phyloP scores from a whole-genome alignment of 768 basidiomycete species.

The Pulveroboletus sp. region DNA sequence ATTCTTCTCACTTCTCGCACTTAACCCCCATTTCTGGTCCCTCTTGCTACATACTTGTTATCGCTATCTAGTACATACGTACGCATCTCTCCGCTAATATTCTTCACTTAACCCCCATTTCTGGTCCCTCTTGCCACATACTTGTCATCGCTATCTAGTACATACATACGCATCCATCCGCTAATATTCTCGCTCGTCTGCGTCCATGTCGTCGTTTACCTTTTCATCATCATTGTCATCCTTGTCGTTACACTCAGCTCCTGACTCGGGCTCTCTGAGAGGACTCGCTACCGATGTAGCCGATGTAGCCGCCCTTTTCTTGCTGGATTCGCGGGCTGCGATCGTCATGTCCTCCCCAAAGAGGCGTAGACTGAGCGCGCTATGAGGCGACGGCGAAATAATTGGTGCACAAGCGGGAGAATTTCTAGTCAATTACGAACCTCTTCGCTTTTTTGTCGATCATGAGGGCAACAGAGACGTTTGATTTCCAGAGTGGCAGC shows the following conservation, averaged over 20 bases:
- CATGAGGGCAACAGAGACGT: conserved; percentile 83
- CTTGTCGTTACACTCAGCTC: conserved; percentile 1
- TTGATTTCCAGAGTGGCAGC: conserved; percentile 96
- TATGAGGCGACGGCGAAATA: conserved; percentile 36
- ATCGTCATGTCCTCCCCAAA: conserved; percentile 76
- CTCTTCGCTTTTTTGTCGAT: conserved; percentile 96
- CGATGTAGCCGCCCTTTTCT: conserved; percentile 5
- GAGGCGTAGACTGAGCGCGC: conserved; percentile 81
- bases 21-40: conserved; percentile 1
- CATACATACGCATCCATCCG: conserved; percentile 5
- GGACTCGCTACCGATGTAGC: background rate
- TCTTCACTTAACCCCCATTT: background rate
- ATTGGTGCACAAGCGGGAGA: background rate
- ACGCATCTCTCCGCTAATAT: no score
- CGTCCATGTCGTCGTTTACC: conserved; percentile 9
- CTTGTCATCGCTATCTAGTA: background rate
- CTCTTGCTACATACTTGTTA: background rate
- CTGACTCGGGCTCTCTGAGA: background rate
- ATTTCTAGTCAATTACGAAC: conserved; percentile 35
- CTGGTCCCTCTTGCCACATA: background rate
- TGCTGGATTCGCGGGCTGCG: conserved; percentile 36
- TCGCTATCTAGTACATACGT: conserved; percentile 11
- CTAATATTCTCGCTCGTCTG: conserved; percentile 10
- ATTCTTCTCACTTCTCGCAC: no score
- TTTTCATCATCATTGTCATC: conserved; percentile 3